Evolutionary conservation across 805 yeast species (phyloP).

Genomic region (Candida silvatica): DNA sequence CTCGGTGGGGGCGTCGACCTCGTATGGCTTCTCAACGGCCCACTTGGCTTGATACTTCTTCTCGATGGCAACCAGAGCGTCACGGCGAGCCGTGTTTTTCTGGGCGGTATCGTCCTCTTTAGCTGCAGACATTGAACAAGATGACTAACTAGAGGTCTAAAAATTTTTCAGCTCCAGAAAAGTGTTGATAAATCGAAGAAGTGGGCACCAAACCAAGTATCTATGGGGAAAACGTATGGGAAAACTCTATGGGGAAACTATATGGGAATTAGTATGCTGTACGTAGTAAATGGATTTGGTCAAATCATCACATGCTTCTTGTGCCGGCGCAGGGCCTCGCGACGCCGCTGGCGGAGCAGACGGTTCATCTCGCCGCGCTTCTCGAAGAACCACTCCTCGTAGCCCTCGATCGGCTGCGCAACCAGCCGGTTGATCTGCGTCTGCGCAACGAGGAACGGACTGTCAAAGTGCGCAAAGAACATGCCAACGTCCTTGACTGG

Average conservation of each 20-base stretch:
- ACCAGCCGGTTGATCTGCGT: conserved; percentile 62
- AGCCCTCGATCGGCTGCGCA: conserved; percentile 26
- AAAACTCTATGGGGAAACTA: no score
- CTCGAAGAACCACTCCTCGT: conserved; percentile 77
- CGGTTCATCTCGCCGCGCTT: conserved; percentile 74
- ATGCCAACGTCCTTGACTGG: conserved; percentile 35
- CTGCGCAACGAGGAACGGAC: conserved; percentile 84
- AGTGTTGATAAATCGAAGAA: no score
- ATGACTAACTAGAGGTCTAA: no score
- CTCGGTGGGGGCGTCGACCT: conserved; percentile 77
- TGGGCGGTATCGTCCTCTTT: conserved; percentile 9
- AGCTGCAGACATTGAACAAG: no score
- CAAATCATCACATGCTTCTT: conserved; percentile 30
- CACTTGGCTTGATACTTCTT: conserved; percentile 80
- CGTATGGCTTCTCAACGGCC: conserved; percentile 81
- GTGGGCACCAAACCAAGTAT: no score
- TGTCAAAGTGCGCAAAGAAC: conserved; percentile 76
- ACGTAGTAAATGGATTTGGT: no score
- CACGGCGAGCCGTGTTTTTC: conserved; percentile 81
- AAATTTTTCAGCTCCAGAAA: no score
- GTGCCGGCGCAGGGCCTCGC: conserved; percentile 59
- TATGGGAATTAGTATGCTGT: no score
- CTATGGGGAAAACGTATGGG: no score
- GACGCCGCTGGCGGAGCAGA: conserved; percentile 62
- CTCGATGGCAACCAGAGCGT: conserved; percentile 82